phyloP scores from a whole-genome alignment of 164 flowering plant genomes.

The Amborella trichopoda region DNA sequence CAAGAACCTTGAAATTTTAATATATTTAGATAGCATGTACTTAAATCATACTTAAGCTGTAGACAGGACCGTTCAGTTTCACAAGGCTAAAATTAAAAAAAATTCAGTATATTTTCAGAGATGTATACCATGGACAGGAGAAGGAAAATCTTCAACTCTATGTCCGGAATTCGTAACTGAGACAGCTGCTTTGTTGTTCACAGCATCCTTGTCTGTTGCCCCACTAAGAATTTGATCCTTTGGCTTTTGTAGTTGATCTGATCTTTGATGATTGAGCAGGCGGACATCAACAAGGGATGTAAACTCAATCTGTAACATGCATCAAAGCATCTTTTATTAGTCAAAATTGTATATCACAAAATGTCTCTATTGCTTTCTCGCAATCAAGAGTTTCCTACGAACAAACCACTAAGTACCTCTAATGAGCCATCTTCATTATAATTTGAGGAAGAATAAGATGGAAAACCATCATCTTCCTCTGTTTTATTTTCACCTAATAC shows the following conservation, averaged over 20 bases:
- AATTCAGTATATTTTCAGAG: too few relatives aligned
- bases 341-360: too few relatives aligned
- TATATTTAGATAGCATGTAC: too few relatives aligned
- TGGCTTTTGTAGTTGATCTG: constrained; percentile 11
- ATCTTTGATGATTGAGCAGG: constrained; percentile 19
- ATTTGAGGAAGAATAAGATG: constrained; percentile 28
- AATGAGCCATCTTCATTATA: constrained; percentile 87
- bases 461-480: constrained; percentile 25
- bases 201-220: constrained; percentile 11
- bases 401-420: constrained; percentile 52
- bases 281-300: constrained; percentile 60
- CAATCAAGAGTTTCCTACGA: too few relatives aligned
- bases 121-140: constrained; percentile 23
- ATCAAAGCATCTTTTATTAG: too few relatives aligned
- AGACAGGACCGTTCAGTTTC: too few relatives aligned
- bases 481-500: constrained; percentile 20
- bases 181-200: constrained; percentile 8
- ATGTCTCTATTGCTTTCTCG: too few relatives aligned
- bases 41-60: too few relatives aligned
- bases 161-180: constrained; percentile 2
- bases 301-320: constrained; percentile 52
- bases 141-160: constrained; percentile 7
- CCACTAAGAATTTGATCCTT: too few relatives aligned
- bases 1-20: too few relatives aligned
- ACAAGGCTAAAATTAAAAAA: too few relatives aligned